A percentile compares a stretch with the other conserved stretches of the same genome.
These are phyloP conservation scores for Elsinoe necatrix DNA, from an alignment of 2,329 filamentous ascomycete species.

Conservation along the genomic window DNA sequence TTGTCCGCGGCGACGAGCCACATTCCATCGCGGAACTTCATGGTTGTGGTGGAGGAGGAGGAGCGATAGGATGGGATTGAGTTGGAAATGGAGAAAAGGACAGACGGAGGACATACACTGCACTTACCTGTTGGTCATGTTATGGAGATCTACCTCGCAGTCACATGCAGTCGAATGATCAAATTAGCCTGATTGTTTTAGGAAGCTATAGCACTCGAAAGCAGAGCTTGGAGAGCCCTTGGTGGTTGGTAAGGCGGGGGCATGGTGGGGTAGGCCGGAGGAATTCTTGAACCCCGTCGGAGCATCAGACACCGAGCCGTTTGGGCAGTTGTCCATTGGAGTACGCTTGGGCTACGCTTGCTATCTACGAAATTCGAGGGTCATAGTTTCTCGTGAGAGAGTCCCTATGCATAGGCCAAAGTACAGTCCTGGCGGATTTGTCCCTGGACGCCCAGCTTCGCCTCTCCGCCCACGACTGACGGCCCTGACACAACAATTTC, in stretches of 20 bases:
- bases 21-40: conserved; percentile 59
- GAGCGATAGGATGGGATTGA: not conserved
- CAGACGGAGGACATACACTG: not conserved
- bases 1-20: conserved; percentile 56
- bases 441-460: conserved; percentile 54
- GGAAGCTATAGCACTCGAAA: not conserved
- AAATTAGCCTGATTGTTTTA: conserved; percentile 14
- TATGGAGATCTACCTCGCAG: conserved; percentile 3
- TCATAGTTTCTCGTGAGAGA: not conserved
- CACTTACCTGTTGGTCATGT: not conserved
- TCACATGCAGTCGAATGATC: not conserved
- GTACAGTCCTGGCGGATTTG: conserved; percentile 66
- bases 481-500: conserved; percentile 63
- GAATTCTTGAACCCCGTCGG: conserved; percentile 2
- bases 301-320: conserved; percentile 4
- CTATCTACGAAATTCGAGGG: not conserved
- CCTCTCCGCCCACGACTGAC: conserved; percentile 60
- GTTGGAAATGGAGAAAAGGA: not conserved
- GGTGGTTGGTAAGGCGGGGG: not conserved
- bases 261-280: not conserved
- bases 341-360: not conserved
- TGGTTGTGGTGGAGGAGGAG: conserved; percentile 24
- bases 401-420: conserved; percentile 40
- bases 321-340: not conserved
- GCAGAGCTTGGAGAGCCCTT: not conserved